phyloP scores from a whole-genome alignment of 2,329 filamentous ascomycete genomes.

The Juglanconis oblonga region DNA sequence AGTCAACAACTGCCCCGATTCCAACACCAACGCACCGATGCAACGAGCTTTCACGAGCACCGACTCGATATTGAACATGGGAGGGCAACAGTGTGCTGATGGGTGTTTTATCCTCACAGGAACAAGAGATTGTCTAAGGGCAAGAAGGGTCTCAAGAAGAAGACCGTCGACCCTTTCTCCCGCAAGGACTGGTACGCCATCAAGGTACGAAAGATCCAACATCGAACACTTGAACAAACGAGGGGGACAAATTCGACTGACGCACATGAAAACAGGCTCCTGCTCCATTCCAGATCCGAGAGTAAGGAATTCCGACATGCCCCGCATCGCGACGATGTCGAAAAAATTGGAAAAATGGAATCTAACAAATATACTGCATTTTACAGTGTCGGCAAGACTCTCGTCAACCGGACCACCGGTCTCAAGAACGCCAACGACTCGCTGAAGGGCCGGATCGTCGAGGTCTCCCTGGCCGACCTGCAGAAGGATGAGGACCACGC shows the following conservation, averaged over 20 bases:
- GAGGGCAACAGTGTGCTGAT: constrained; percentile 20
- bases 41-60: neutral
- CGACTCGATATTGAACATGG: constrained; percentile 2
- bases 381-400: constrained; percentile 94
- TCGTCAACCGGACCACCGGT: constrained; percentile 99
- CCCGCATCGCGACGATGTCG: constrained; percentile 6
- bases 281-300: constrained; percentile 91
- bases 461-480: constrained; percentile 97
- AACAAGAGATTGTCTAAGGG: constrained; percentile 99
- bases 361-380: constrained; percentile 21
- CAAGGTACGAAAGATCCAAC: constrained; percentile 60
- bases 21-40: constrained; percentile 17
- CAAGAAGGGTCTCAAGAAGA: constrained; percentile 99
- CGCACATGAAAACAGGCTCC: constrained; percentile 61
- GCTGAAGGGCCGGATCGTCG: constrained; percentile 97
- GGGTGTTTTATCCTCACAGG: constrained; percentile 44
- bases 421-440: constrained; percentile 99
- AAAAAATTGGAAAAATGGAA: neutral
- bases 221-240: neutral
- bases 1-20: constrained; percentile 26
- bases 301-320: constrained; percentile 62
- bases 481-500: constrained; percentile 99
- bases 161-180: constrained; percentile 93
- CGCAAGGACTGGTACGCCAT: constrained; percentile 99
- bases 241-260: constrained; percentile 21